Evolutionary conservation across 2,329 filamentous ascomycete genomes (phyloP).

Genomic region (Catunica adiposa): DNA sequence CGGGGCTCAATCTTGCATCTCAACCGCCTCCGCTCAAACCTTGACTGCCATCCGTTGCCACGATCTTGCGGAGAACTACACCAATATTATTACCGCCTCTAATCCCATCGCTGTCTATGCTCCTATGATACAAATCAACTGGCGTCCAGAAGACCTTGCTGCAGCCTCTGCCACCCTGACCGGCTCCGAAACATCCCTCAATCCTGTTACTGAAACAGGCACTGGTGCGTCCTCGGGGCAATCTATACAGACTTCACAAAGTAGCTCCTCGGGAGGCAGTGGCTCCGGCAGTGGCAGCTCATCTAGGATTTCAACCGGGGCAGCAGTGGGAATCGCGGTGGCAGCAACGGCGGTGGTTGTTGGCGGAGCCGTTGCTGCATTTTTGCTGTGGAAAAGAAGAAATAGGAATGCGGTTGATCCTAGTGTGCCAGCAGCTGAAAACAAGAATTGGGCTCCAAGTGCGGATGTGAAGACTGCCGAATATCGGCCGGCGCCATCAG

Average conservation of each 20-base stretch:
- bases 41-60: neutral
- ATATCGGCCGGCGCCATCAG: neutral
- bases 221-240: neutral
- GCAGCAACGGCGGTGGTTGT: conserved; percentile 9
- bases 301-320: too few species aligned
- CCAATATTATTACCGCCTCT: neutral
- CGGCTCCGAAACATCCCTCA: conserved; percentile 1
- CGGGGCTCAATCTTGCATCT: neutral
- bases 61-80: neutral
- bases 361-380: conserved; percentile 4
- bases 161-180: conserved; percentile 6
- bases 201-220: neutral
- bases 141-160: conserved; percentile 17
- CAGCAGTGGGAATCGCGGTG: neutral
- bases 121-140: conserved; percentile 21
- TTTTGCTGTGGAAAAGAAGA: conserved; percentile 3
- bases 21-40: neutral
- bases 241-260: neutral
- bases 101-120: conserved; percentile 13
- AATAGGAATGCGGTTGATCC: conserved; percentile 8
- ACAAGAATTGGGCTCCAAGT: neutral
- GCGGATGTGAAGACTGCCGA: neutral
- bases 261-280: too few species aligned
- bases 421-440: conserved; percentile 17
- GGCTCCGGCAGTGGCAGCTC: too few species aligned